Conservation (phyloP, 495 filamentous ascomycete species). For the Neurospora sp. region DNA sequence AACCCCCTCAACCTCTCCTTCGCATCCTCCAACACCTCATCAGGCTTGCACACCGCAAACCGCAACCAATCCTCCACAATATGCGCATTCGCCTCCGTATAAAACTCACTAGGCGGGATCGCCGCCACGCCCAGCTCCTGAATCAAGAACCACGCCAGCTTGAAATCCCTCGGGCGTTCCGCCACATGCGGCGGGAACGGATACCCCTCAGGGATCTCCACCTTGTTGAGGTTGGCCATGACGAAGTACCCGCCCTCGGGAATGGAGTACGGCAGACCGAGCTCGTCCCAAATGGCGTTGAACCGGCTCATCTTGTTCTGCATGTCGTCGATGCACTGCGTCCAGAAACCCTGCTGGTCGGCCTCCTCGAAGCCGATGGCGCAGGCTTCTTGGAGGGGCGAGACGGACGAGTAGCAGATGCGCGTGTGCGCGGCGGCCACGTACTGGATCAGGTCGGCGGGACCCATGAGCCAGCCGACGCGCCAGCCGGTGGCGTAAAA, state of each 20-base stretch:
- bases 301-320: conserved; percentile 77
- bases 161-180: conserved; percentile 78
- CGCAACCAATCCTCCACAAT: conserved; percentile 87
- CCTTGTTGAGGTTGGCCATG: conserved; percentile 78
- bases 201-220: conserved; percentile 71
- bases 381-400: conserved; percentile 90
- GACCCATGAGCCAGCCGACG: conserved; percentile 87
- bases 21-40: conserved; percentile 77
- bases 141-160: conserved; percentile 91
- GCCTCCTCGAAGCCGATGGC: conserved; percentile 92
- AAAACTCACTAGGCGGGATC: conserved; percentile 95
- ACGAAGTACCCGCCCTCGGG: conserved; percentile 97
- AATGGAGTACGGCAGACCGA: conserved; percentile 81
- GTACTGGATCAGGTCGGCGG: conserved; percentile 80
- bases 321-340: conserved; percentile 75
- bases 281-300: conserved; percentile 79
- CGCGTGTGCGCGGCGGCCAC: conserved; percentile 87
- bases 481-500: conserved; percentile 98
- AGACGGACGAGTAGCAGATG: conserved; percentile 91
- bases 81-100: conserved; percentile 69
- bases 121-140: conserved; percentile 91
- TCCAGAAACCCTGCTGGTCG: conserved; percentile 79
- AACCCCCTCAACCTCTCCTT: conserved; percentile 80
- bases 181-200: conserved; percentile 82
- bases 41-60: conserved; percentile 95